Base-by-base conservation (phyloP, 495 filamentous ascomycete genomes). In the Gamarada debralockiae region DNA sequence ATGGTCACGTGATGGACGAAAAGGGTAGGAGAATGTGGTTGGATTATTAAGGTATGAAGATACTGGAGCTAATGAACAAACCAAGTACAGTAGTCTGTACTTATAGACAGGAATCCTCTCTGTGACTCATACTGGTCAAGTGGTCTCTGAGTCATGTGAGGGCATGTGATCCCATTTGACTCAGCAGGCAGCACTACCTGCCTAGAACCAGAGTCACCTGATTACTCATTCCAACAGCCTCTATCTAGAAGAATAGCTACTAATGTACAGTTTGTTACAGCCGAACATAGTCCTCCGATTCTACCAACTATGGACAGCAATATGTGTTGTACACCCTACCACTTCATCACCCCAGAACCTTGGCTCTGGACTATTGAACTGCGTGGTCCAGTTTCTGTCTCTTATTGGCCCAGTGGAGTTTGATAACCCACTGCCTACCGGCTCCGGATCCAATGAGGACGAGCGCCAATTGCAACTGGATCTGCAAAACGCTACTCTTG, bases 401-500 rank as follows among this genome's bases (percentile, higher is more conserved):
- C 41, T 44, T 21, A 9, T 44, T 44, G 41, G 41, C 23, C 41
- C 41, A 44, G 41, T 22, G 12, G 41, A 9, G 8, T 9, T 44
- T 44, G 41, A 44, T 21, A 22, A 6, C 41, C 41, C 17, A 44
- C 7, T 44, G 18, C 41, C 41, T 44, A 4, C 18, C 41, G 22
- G 41, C 41, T 21, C 41, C 41, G 41, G 41, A 44, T 9, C 23
- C 22, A 21, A 44, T 44, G 8, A 9, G 41, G 6, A 9, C 41
- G 41, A 44, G 41, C 41, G 41, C 14, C 41, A 44, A n/a, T 44
- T 44, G 41, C 41, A 44, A 44, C 41, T 44, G 41, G 41, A 44
- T 44, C 41, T 44, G 41, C 41, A 44, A 44, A 44, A 44, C 41
- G 41, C 41, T 21, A 44, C 41, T 44, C 41, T 44, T 44, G 41